Evolutionary conservation across 306 rosid genomes (phyloP).

Genomic region (Hippophae gyantsensis): DNA sequence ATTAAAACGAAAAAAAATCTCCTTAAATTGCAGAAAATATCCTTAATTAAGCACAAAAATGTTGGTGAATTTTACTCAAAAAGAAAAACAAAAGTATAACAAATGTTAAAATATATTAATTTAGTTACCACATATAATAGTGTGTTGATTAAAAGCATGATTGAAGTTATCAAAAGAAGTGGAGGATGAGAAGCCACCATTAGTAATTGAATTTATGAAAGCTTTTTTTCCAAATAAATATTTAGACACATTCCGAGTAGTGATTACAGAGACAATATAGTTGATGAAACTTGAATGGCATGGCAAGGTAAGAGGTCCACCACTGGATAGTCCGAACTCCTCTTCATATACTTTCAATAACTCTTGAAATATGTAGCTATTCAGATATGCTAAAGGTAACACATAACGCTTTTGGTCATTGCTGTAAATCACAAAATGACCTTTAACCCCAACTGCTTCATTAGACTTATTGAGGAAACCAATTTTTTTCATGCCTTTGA

Average conservation of each 20-base stretch:
- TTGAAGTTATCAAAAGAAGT: not conserved
- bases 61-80: not conserved
- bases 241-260: not conserved
- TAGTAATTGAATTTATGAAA: constrained; percentile 1
- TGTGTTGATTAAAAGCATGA: not conserved
- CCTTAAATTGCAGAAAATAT: too few species aligned
- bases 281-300: constrained; percentile 12
- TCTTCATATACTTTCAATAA: constrained; percentile 12
- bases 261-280: constrained; percentile 5
- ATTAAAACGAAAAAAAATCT: too few species aligned
- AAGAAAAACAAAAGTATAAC: not conserved
- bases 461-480: not conserved
- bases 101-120: not conserved
- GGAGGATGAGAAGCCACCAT: not conserved
- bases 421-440: constrained; percentile 10
- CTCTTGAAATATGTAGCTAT: constrained; percentile 10
- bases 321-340: constrained; percentile 22
- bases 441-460: not conserved
- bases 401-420: constrained; percentile 6
- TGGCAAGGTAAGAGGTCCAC: constrained; percentile 19
- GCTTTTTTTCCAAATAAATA: constrained; percentile 15
- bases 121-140: not conserved
- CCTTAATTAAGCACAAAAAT: too few species aligned
- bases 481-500: not conserved
- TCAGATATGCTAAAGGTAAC: constrained; percentile 17